Base-by-base conservation (phyloP, 2,329 filamentous ascomycete genomes). In the Stachybotrys chartarum region DNA sequence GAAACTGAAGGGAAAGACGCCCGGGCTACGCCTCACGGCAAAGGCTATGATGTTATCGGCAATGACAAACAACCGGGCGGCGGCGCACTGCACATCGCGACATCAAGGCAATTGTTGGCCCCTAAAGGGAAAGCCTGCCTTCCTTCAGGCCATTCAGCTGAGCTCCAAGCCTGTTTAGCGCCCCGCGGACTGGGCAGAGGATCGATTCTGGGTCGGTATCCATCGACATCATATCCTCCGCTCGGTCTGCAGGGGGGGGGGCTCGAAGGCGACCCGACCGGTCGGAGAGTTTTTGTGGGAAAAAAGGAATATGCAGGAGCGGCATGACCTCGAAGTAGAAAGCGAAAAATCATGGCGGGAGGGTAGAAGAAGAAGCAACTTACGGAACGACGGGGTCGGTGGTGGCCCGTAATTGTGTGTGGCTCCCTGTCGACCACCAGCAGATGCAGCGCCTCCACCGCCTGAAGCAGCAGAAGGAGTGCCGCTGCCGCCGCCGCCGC, bases 331-430 rank as follows among this genome's bases (percentile, higher is more conserved):
- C 10, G 14, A 10, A 39, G 12, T 12, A 39, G 12, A 39, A 12
- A 39, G 12, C 12, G 12, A 17, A 16, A 47, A 31, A 46, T 50
- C 14, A 35, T 24, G 24, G 24, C 24, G 24, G 24, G 52, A 54
- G 52, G 54, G 58, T 54, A 46, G 54, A 42, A 46, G 56, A 52
- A 50, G 30, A 54, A 55, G 24, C 49, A 55, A 66, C 78, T 70
- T 72, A 81, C 79, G 79, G 66, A 81, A 82, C 53, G 77, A 78
- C 57, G 77, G 75, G 64, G 73, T 70, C 63, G 77, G 76, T 5
- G 35, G 35, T 42, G 35, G 10, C 48, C 73, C 69, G 60, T 76
- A 67, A 58, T 76, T 17, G n/a, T 47, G 45, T 4, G 11, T 24
- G 4, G 53, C 51, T 24, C 52, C 17, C 35, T 54, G 39, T 42